Base-by-base conservation (phyloP, 2,329 filamentous ascomycete species). In the Ampelomyces quisqualis region DNA sequence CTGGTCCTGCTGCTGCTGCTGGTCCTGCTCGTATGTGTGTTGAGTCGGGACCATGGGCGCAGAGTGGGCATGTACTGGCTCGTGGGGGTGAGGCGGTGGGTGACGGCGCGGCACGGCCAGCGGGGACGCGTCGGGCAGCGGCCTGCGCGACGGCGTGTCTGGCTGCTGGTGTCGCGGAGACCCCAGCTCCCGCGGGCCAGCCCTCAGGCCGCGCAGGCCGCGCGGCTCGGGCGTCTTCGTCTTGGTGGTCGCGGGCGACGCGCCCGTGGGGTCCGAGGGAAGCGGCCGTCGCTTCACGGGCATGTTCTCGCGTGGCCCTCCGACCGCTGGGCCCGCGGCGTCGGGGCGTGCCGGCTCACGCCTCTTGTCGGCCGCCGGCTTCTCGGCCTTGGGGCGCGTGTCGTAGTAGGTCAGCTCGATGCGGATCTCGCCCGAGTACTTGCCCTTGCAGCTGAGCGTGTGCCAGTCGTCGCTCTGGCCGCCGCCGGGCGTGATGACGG, bases 341-440 rank as follows among this genome's bases (percentile, higher is more conserved):
- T 60, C 68, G 23, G 38, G 49, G 41, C 52, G 71, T 15, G 67
- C 20, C 38, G 49, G 50, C 46, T 60, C 57, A 71, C 80, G 43
- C 77, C 71, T 62, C 53, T 80, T 84, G 46, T 80, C 77, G 20
- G 67, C 69, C 6, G 71, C 71, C 1, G 77, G 72, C 70, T 86
- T 90, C 45, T 94, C 88, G 9, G 79, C 78, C 70, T 93, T 93
- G 14, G 89, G 86, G 18, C 91, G 80, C 40, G 79, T 84, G 67
- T 98, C 93, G 74, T 97, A 98, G 72, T 86, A 98, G 28, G 93
- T 98, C 70, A 96, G 84, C 71, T 98, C 93, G 51, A 98, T 85
- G 53, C 91, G 81, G 51, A 98, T 84, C 68, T 97, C 91, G 40
- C 93, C 93, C 5, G 93, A 91, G 60, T 97, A 98, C 75, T 95